phyloP scores from a whole-genome alignment of 2,329 filamentous ascomycete species.

The Dactylellina cionopaga region DNA sequence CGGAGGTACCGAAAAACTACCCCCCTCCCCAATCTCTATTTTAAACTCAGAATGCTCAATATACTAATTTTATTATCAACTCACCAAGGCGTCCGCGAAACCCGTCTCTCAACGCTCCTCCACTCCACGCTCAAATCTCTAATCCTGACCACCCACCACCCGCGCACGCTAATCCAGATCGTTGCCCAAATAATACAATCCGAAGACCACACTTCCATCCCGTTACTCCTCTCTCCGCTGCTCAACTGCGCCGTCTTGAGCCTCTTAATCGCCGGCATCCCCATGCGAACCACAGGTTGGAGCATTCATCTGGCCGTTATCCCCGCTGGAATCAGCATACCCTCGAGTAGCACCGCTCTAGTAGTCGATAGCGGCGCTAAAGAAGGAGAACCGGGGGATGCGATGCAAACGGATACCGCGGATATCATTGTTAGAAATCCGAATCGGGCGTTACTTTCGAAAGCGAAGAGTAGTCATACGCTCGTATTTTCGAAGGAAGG shows the following conservation, averaged over 20 bases:
- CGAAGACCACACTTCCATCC: conserved; percentile 75
- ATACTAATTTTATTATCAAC: conserved; percentile 38
- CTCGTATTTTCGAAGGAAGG: conserved; percentile 54
- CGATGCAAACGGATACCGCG: conserved; percentile 21
- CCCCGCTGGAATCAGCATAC: conserved; percentile 27
- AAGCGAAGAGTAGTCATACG: conserved; percentile 40
- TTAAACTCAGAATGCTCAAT: too few relatives aligned
- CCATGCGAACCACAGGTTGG: conserved; percentile 77
- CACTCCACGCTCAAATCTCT: conserved; percentile 77
- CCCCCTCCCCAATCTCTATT: conserved; percentile 6
- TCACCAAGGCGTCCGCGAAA: conserved; percentile 72
- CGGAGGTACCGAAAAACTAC: conserved; percentile 70
- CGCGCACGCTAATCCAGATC: conserved; percentile 80
- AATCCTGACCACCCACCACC: conserved; percentile 78
- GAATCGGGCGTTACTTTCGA: conserved; percentile 32
- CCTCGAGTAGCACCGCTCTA: conserved; percentile 7
- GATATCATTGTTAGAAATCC: conserved; percentile 30
- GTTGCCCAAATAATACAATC: conserved; percentile 78
- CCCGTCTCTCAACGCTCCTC: conserved; percentile 82
- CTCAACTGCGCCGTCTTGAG: conserved; percentile 81
- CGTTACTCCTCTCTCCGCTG: conserved; percentile 77
- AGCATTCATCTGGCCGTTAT: conserved; percentile 72
- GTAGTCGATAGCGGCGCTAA: neutral
- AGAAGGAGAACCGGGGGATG: conserved; percentile 5
- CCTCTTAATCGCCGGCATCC: conserved; percentile 82